phyloP scores from a whole-genome alignment of 2,329 filamentous ascomycete species.

The Gaeumannomyces tritici region DNA sequence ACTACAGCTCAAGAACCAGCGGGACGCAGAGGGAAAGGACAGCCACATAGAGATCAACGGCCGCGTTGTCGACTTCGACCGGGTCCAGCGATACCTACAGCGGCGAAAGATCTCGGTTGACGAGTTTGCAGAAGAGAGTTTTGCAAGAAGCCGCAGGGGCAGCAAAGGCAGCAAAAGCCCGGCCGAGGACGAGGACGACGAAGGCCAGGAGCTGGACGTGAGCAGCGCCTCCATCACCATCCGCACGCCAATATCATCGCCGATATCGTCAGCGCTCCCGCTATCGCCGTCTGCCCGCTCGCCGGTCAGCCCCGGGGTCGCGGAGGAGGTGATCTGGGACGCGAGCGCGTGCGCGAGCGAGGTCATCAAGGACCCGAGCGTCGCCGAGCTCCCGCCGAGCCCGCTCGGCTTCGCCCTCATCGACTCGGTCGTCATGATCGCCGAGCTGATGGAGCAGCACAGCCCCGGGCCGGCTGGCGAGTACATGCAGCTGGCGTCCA shows the following conservation, averaged over 20 bases:
- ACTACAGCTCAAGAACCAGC: neutral
- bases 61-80: constrained; percentile 3
- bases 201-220: neutral
- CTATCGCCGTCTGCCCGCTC: neutral
- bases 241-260: neutral
- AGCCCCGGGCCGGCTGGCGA: neutral
- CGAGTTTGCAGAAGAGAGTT: neutral
- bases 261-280: neutral
- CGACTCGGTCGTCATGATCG: neutral
- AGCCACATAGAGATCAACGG: constrained; percentile 4
- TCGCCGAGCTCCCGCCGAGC: neutral
- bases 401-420: neutral
- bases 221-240: neutral
- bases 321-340: constrained; percentile 1
- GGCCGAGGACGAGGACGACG: neutral
- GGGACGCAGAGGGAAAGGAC: neutral
- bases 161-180: neutral
- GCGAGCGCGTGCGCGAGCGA: neutral
- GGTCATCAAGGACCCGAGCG: neutral
- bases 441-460: neutral
- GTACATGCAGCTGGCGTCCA: neutral
- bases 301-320: neutral
- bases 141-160: neutral
- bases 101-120: neutral
- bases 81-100: neutral